phyloP scores from a whole-genome alignment of 2,329 filamentous ascomycete genomes.

The Fusarium nanum region DNA sequence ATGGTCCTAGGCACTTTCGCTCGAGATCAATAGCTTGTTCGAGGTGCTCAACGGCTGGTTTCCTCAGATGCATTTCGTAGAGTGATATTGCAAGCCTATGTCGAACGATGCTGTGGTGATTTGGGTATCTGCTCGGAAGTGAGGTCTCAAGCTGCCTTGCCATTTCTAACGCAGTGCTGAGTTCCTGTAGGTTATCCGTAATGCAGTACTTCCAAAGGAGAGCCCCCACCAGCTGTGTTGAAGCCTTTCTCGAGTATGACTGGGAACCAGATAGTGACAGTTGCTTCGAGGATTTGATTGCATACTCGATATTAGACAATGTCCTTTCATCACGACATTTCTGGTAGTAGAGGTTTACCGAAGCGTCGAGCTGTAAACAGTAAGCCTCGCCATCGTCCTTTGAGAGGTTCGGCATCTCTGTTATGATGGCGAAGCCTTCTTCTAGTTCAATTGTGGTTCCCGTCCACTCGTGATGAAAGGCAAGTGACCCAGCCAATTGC shows the following conservation, averaged over 20 bases:
- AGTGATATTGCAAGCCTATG: neutral
- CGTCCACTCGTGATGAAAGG: neutral
- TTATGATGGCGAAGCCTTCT: neutral
- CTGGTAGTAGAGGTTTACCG: rapidly evolving
- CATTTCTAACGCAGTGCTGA: neutral
- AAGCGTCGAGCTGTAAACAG: rapidly evolving
- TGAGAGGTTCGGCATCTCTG: rapidly evolving
- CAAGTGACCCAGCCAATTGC: neutral
- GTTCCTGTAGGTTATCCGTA: rapidly evolving
- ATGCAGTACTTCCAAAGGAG: neutral
- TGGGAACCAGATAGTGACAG: rapidly evolving
- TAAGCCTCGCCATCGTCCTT: neutral
- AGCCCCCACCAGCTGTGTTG: neutral
- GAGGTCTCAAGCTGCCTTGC: neutral
- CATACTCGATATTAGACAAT: rapidly evolving
- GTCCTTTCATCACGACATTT: neutral
- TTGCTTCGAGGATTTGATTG: rapidly evolving
- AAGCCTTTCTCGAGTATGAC: rapidly evolving
- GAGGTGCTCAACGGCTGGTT: rapidly evolving
- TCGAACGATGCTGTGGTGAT: neutral
- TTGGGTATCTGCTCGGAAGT: neutral
- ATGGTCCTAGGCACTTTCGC: neutral
- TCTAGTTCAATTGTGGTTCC: neutral
- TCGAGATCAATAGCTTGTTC: neutral
- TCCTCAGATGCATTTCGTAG: neutral